Base-by-base conservation (phyloP, 805 yeast genomes). In the Candida qinlingensis region DNA sequence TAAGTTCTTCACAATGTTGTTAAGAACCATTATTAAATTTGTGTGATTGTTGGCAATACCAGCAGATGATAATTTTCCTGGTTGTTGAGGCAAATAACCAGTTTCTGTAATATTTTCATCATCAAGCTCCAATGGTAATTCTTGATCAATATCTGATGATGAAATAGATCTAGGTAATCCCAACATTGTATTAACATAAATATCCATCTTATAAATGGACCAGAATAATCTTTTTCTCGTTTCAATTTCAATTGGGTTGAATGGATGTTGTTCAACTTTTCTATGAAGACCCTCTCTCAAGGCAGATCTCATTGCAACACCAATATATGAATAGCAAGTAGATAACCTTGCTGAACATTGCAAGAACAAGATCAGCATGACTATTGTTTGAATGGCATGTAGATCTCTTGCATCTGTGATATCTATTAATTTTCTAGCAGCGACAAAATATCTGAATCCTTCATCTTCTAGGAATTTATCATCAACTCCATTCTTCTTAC, bases 201-300 rank as follows among this genome's bases (percentile, higher is more conserved):
- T 81, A 61, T 91, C 97, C 85, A 89, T 85, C 63, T 90, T 90
- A 64, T 87, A 85, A 53, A 90, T 83, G 1, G 96, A 85, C 87
- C 92, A 90, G 63, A 90, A 90, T 39, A 91, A 68, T 50, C 97
- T 73, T 65, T 89, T 90, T 51, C 96, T 73, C 1, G 87, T 85
- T 60, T 91, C 96, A 37, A 81, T 71, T 61, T 87, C 95, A 34
- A 90, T 81, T 1, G 91, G 91, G 55, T 85, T 85, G 42, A 76
- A 71, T 55, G 81, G 80, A 12, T 55, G 79, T 73, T 51, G 54
- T 36, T 39, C 80, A 71, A 40, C 81, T 73, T 61, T 85, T 53
- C 96, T 70, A 65, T 90, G 96, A 19, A 88, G 69, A 0, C 96
- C 96, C 56, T 87, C 89, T 55, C 90, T 76, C 41, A 89, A 64